phyloP scores from a whole-genome alignment of 1,139 yeast genomes.

The Spathaspora sp. region DNA sequence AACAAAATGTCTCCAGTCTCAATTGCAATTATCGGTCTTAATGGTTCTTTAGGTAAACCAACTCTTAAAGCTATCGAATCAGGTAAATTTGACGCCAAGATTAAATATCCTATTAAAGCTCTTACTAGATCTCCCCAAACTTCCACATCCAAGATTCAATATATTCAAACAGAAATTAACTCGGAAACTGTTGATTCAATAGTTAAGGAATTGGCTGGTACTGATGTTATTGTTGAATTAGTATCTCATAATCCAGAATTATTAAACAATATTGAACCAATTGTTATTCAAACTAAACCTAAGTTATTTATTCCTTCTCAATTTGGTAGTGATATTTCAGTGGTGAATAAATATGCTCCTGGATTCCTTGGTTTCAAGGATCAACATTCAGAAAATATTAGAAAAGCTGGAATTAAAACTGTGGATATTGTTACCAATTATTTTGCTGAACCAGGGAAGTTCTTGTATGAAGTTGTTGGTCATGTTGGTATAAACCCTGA shows the following conservation, averaged over 20 bases:
- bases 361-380: slow-evolving; percentile 39
- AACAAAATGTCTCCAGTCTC: slow-evolving; percentile 15
- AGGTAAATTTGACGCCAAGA: slow-evolving; percentile 40
- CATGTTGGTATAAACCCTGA: slow-evolving; percentile 39
- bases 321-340: slow-evolving; percentile 48
- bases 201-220: slow-evolving; percentile 41
- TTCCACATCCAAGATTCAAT: slow-evolving; percentile 41
- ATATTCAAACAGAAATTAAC: slow-evolving; percentile 29
- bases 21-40: slow-evolving; percentile 54
- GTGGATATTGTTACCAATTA: slow-evolving; percentile 47
- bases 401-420: slow-evolving; percentile 41
- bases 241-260: slow-evolving; percentile 26
- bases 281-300: slow-evolving; percentile 44
- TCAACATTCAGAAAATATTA: slow-evolving; percentile 37
- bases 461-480: slow-evolving; percentile 33
- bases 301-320: slow-evolving; percentile 63
- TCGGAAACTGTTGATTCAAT: slow-evolving; percentile 24
- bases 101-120: slow-evolving; percentile 50
- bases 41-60: slow-evolving; percentile 53
- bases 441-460: slow-evolving; percentile 44
- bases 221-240: slow-evolving; percentile 53
- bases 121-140: slow-evolving; percentile 46
- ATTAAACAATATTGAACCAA: slow-evolving; percentile 26
- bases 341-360: slow-evolving; percentile 24
- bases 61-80: slow-evolving; percentile 45